These are phyloP conservation scores for Calonectria montana DNA, from an alignment of 2,329 filamentous ascomycete species.

Conservation along the genomic window DNA sequence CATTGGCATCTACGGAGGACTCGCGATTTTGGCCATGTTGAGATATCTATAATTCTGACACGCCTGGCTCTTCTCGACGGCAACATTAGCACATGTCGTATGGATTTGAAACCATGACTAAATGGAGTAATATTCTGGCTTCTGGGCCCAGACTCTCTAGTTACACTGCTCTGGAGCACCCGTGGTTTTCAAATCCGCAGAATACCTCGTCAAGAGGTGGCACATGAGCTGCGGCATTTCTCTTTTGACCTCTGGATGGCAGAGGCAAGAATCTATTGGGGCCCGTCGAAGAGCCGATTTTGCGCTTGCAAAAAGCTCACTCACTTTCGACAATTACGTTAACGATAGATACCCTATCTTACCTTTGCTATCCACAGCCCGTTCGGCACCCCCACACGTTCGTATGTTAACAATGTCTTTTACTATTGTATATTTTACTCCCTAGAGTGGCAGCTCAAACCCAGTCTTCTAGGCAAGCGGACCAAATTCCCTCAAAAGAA, in stretches of 20 bases:
- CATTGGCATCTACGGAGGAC: neutral
- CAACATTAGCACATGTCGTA: neutral
- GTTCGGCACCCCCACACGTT: neutral
- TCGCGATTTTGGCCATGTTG: neutral
- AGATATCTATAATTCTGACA: neutral
- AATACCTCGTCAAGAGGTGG: neutral
- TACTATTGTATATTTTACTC: slow-evolving; percentile 1
- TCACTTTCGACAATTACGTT: neutral
- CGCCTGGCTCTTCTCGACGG: neutral
- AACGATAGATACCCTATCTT: slow-evolving; percentile 3
- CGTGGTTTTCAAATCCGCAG: neutral
- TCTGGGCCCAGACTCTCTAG: neutral
- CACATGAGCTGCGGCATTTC: neutral
- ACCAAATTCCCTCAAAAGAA: neutral
- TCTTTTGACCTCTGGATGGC: neutral
- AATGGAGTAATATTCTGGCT: neutral
- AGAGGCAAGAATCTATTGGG: neutral
- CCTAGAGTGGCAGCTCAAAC: neutral
- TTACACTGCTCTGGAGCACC: neutral
- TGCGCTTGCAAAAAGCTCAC: neutral
- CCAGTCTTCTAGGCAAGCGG: neutral
- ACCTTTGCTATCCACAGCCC: neutral
- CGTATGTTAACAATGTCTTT: neutral
- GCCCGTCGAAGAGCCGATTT: neutral
- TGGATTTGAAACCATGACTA: neutral